Evolutionary conservation across 768 basidiomycete species (phyloP).

Genomic region (Auricularia sp.): DNA sequence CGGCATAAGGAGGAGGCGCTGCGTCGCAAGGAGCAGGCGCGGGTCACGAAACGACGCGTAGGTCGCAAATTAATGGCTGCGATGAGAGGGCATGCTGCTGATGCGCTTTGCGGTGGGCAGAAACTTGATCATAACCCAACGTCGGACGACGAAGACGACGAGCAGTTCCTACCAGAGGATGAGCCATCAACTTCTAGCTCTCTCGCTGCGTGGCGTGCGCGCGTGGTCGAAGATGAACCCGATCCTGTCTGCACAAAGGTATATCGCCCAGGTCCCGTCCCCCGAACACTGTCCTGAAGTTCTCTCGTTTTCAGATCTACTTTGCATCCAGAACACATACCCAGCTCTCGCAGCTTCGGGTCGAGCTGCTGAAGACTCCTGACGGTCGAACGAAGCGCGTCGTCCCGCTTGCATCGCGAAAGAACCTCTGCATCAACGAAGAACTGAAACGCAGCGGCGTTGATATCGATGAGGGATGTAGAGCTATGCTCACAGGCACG

Average conservation of each 20-base stretch:
- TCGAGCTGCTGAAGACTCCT: slow-evolving; percentile 68
- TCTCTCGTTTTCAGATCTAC: slow-evolving; percentile 44
- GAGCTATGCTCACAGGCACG: slow-evolving; percentile 71
- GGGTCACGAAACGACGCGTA: slow-evolving; percentile 31
- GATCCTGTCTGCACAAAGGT: slow-evolving; percentile 52
- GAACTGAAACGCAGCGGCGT: slow-evolving; percentile 46
- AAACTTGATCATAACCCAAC: slow-evolving; percentile 12
- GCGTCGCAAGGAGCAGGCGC: slow-evolving; percentile 39
- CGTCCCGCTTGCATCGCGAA: slow-evolving; percentile 83
- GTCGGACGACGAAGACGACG: slow-evolving; percentile 42
- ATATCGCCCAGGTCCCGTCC: background rate
- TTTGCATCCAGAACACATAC: slow-evolving; percentile 96
- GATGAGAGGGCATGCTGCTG: too few relatives aligned
- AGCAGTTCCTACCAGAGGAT: slow-evolving; percentile 61
- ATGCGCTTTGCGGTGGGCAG: slow-evolving; percentile 2
- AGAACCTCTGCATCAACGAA: slow-evolving; percentile 89
- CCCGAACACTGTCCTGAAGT: background rate
- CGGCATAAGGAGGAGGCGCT: slow-evolving; percentile 51
- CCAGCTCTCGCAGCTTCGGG: slow-evolving; percentile 82
- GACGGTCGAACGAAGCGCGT: slow-evolving; percentile 34
- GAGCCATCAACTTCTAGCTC: slow-evolving; percentile 12
- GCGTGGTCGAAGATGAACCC: slow-evolving; percentile 13
- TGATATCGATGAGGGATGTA: slow-evolving; percentile 82
- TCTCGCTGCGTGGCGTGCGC: too few relatives aligned
- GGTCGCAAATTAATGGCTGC: slow-evolving; percentile 6